Percentiles rank a stretch among this genome's conserved stretches.
Conservation (phyloP, 352 stramenopile genomes). For the Phytophthora citrophthora region DNA sequence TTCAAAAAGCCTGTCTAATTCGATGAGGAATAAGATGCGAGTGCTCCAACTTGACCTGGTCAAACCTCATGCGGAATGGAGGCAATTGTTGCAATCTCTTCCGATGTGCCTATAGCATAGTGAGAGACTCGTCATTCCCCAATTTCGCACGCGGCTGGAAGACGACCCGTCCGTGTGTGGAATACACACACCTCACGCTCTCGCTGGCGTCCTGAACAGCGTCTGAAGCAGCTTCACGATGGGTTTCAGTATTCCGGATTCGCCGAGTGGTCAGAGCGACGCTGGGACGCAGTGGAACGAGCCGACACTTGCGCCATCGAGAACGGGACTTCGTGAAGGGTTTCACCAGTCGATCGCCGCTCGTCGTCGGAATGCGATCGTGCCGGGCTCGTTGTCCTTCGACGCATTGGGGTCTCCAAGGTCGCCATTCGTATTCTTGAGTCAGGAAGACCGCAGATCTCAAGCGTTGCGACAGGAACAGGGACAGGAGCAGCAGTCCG, state of each 20-base stretch:
- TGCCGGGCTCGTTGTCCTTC: constrained; percentile 49
- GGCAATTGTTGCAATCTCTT: constrained; percentile 1
- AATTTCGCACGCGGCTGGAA: constrained; percentile 28
- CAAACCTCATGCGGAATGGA: constrained; percentile 2
- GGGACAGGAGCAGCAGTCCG: constrained; percentile 11
- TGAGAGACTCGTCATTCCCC: constrained; percentile 10
- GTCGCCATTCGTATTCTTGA: constrained; percentile 47
- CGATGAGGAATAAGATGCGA: constrained; percentile 13
- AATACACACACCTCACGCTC: constrained; percentile 29
- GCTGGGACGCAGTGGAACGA: constrained; percentile 19
- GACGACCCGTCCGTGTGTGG: constrained; percentile 14
- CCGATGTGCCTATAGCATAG: constrained; percentile 3
- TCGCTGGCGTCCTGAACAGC: constrained; percentile 10
- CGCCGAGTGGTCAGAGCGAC: constrained; percentile 28
- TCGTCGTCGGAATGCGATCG: constrained; percentile 66
- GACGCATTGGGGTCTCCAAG: constrained; percentile 51
- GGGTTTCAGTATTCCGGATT: constrained; percentile 77
- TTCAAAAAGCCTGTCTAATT: too few species aligned
- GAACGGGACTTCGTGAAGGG: constrained; percentile 20
- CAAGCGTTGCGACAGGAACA: constrained; percentile 30
- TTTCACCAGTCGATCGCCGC: constrained; percentile 30
- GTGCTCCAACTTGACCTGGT: neutral
- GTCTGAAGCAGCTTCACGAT: constrained; percentile 28
- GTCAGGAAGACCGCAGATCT: constrained; percentile 36
- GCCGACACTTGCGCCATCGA: constrained; percentile 2